These are phyloP conservation scores for Brettanomyces sp. DNA, from an alignment of 805 yeast species.

Conservation along the genomic window DNA sequence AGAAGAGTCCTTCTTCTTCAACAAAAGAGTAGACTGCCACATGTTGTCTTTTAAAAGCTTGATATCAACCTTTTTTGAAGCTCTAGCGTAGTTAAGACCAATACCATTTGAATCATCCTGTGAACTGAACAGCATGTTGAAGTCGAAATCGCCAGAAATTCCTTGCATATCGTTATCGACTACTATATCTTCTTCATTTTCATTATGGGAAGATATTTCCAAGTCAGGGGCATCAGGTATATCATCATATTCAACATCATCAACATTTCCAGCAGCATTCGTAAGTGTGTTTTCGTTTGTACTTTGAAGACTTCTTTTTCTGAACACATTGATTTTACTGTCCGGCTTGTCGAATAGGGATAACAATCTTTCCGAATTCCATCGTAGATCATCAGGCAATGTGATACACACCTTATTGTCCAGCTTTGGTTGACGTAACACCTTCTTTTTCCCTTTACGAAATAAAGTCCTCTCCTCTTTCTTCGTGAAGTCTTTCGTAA, in stretches of 20 bases:
- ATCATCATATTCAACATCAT: slow-evolving; percentile 23
- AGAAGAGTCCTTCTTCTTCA: slow-evolving; percentile 6
- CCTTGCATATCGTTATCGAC: slow-evolving; percentile 7
- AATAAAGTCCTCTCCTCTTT: slow-evolving; percentile 25
- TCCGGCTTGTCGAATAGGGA: slow-evolving; percentile 61
- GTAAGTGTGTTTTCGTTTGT: slow-evolving; percentile 20
- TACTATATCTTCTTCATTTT: slow-evolving; percentile 21
- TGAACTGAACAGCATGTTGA: slow-evolving; percentile 6
- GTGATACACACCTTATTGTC: slow-evolving; percentile 6
- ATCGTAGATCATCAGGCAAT: slow-evolving; percentile 36
- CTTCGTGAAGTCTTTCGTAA: slow-evolving; percentile 13
- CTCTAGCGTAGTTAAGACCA: slow-evolving; percentile 50
- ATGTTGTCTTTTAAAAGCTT: slow-evolving; percentile 61
- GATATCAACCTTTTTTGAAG: slow-evolving; percentile 75
- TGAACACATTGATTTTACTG: slow-evolving; percentile 11
- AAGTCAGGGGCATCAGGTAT: slow-evolving; percentile 2
- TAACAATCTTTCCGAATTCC: slow-evolving; percentile 59
- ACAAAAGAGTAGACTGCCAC: slow-evolving; percentile 44
- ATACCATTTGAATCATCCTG: neutral
- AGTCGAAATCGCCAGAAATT: slow-evolving; percentile 12
- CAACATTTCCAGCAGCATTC: slow-evolving; percentile 30
- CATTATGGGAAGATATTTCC: slow-evolving; percentile 16
- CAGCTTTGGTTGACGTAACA: slow-evolving; percentile 29
- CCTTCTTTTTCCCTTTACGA: slow-evolving; percentile 22
- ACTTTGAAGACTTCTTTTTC: slow-evolving; percentile 2